Evolutionary conservation across 2,329 filamentous ascomycete genomes (phyloP), one percentile per base, ranked within the genome.

Genomic region (Neurospora crassa): DNA sequence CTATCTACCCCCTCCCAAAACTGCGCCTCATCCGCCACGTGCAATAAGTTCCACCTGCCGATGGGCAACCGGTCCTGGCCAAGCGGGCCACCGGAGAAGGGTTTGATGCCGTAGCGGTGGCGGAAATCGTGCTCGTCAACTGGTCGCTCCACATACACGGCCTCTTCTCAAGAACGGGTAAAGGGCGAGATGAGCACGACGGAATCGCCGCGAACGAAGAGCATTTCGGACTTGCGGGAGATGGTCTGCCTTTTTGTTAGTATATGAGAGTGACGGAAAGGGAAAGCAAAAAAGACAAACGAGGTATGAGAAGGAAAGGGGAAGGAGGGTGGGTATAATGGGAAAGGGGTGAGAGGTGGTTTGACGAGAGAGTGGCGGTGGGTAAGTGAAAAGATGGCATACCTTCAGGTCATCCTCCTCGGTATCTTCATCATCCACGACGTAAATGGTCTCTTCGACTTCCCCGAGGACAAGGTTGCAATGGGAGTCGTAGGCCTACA

Each of bases 211-310:
- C 69, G 72, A 70, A 99, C 95, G 80, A 99, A 99, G 24, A 99
- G 84, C 96, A 99, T 99, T 80, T 98, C 96, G 63, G 94, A 96
- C 81, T 97, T 96, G 83, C 97, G 97, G 84, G 95, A 97, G 74
- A 96, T 89, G 16, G 94, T 97, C 92, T 47, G 11, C 2, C 3
- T 5, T 5, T 12, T 2, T 12, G 43, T 47, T 20, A 47, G n/a
- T 6, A 70, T 37, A 37, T 37, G 34, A 37, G 34, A 37, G 34
- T 37, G 2, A 37, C 34, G 7, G 34, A 7, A 37, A 37, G 34
- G 7, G 6, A 37, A 37, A 37, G 34, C 34, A 37, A 37, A 37
- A 6, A 37, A 37, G 34, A n/a, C n/a, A n/a, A 37, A 6, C 34
- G 8, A 37, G 1, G 34, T 37, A 37, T 37, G 7, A 37, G 34